Base-by-base conservation (phyloP, 2,329 filamentous ascomycete species). In the Ascochyta koolunga region DNA sequence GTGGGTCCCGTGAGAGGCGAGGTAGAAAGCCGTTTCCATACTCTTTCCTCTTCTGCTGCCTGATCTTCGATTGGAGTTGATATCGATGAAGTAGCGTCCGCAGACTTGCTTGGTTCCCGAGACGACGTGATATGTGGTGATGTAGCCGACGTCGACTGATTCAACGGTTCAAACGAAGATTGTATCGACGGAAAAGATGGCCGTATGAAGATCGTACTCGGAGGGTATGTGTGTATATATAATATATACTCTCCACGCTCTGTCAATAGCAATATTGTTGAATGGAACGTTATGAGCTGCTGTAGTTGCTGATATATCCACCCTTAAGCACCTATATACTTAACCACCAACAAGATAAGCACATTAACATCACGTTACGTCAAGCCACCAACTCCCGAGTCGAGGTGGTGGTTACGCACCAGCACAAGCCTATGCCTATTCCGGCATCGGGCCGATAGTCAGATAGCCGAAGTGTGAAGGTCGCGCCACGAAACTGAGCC, bases 1-100 rank as follows among this genome's bases (percentile, higher is more conserved):
- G 49, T 62, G 62, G 18, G 54, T 57, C 24, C 64, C 59, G 43
- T 63, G 62, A n/a, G 60, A 57, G 25, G 65, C 58, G 19, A 56
- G 57, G 41, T 68, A 66, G 38, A 59, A 65, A 43, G 60, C 59
- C 35, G 50, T 53, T 36, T 60, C 54, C 56, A 65, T 66, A 0
- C 11, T 46, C 42, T 21, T 24, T 52, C 27, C 25, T 33, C 5
- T 16, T 52, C 44, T 19, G 37, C 29, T 50, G 27, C 38, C 33
- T 59, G 19, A 8, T 49, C 11, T 32, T 32, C 8, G 7, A 4
- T 18, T 18, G 33, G 5, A 11, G 13, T 40, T 29, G 48, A 22
- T 8, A 27, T 41, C 35, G 46, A 31, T 50, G 19, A 27, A 37
- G 24, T 39, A 33, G 43, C 35, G 21, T 55, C 51, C 16, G 36